phyloP scores from a whole-genome alignment of 1,139 yeast genomes.

The Hanseniaspora sp. region DNA sequence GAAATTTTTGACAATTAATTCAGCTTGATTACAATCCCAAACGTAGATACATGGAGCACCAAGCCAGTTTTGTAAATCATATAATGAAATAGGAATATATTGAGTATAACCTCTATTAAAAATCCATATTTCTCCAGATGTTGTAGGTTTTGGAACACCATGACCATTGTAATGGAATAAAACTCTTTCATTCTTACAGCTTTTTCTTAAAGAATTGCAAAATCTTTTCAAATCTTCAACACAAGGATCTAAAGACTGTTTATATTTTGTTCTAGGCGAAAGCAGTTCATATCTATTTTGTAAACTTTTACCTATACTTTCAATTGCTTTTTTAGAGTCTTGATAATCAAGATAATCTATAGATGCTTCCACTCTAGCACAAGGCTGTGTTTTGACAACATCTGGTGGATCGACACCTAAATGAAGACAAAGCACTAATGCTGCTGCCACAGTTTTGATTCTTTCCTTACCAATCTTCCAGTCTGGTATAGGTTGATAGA shows the following conservation, averaged over 20 bases:
- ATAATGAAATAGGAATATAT: conserved; percentile 86
- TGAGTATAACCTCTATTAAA: conserved; percentile 94
- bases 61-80: conserved; percentile 90
- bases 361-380: conserved; percentile 90
- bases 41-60: conserved; percentile 97
- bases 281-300: conserved; percentile 85
- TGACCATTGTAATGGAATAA: conserved; percentile 95
- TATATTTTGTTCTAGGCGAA: conserved; percentile 77
- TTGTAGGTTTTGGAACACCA: conserved; percentile 96
- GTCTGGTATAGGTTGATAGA: conserved; percentile 64
- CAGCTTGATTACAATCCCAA: conserved; percentile 91
- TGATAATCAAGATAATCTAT: conserved; percentile 76
- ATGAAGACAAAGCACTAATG: conserved; percentile 77
- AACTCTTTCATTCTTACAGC: conserved; percentile 83
- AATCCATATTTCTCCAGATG: conserved; percentile 98
- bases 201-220: conserved; percentile 76
- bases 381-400: conserved; percentile 82
- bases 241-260: conserved; percentile 84
- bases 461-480: conserved; percentile 89
- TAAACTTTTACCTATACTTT: conserved; percentile 76
- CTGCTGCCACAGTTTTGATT: conserved; percentile 91
- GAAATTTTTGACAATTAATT: conserved; percentile 82
- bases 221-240: conserved; percentile 92
- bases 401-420: conserved; percentile 98
- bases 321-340: conserved; percentile 85